phyloP scores from a whole-genome alignment of 2,329 filamentous ascomycete genomes.

The Coniochaeta sp. region DNA sequence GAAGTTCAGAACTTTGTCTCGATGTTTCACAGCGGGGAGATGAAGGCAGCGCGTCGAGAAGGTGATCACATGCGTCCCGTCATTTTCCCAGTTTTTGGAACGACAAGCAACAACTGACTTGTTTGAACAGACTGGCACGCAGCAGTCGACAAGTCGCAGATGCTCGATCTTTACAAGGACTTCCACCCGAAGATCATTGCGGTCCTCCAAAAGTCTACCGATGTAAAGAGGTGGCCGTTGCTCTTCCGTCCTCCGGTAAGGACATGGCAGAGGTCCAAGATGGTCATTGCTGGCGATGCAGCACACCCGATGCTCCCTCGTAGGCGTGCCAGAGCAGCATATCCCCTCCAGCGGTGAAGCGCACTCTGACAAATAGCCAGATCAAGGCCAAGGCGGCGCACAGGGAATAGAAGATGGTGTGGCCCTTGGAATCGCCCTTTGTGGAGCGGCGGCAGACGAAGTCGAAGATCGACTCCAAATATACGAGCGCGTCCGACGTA shows the following conservation, averaged over 20 bases:
- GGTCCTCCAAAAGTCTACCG: neutral
- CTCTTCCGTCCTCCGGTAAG: neutral
- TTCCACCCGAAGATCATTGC: neutral
- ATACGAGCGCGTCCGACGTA: conserved; percentile 14
- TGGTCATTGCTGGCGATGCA: neutral
- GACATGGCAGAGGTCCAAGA: neutral
- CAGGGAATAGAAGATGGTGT: conserved; percentile 18
- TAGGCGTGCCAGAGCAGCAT: neutral
- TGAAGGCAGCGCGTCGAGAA: neutral
- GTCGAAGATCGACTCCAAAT: conserved; percentile 10
- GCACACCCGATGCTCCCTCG: conserved; percentile 1
- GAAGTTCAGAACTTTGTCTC: conserved; percentile 6
- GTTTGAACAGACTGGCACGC: neutral
- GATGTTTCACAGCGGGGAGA: neutral
- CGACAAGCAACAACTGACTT: neutral
- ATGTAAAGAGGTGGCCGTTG: neutral
- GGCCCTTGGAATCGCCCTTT: conserved; percentile 13
- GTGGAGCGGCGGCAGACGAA: conserved; percentile 5
- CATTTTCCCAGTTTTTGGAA: neutral
- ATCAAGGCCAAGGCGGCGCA: conserved; percentile 19
- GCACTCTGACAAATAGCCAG: conserved; percentile 4
- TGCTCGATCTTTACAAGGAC: neutral
- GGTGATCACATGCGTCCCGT: neutral
- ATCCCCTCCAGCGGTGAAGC: neutral
- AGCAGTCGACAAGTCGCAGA: neutral